Base-by-base conservation (phyloP, 1,284 basidiomycete genomes). In the Puccinia coronata region DNA sequence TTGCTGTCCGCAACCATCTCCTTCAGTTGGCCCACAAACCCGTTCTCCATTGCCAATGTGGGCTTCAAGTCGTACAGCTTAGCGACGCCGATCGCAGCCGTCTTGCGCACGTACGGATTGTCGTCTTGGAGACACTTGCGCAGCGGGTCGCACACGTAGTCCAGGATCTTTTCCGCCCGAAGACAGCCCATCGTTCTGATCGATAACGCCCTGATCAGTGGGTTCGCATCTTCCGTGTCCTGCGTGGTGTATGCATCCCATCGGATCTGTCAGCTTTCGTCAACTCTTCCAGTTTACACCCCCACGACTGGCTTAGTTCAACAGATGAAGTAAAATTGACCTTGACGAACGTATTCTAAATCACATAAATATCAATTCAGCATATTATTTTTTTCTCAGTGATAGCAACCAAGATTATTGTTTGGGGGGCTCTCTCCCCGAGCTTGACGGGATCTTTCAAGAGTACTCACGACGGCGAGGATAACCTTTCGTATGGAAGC, bases 101-200 rank as follows among this genome's bases (percentile, higher is more conserved):
- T 97, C 88, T 97, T 97, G 82, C 95, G 92, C 25, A 97, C 94
- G 86, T 96, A 96, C 11, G 95, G 92, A 85, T 97, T 94, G n/a
- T 91, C 89, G 86, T 97, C 95, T 84, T 93, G 93, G 72, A 97
- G 89, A 82, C 92, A 92, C 84, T 95, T 93, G 79, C 93, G 90
- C 57, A 97, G 88, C 72, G 93, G 95, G 82, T 96, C 95, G 79
- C 91, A 89, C 31, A 97, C 89, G 0, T 92, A 90, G 80, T 93
- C 91, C 16, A 91, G 91, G 80, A 96, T 92, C 77, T 91, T 88
- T 12, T 93, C 91, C 67, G 94, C 92, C 55, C 93, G 92, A 84
- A 97, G 96, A 85, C 96, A 96, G 28, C 95, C 95, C 95, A 97
- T 96, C 25, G 95, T 97, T 49, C 95, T 92, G 84, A 97, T 94